These are phyloP conservation scores for Neckera pumila DNA, from an alignment of 225 moss, liverwort and hornwort genomes.

Conservation along the genomic window DNA sequence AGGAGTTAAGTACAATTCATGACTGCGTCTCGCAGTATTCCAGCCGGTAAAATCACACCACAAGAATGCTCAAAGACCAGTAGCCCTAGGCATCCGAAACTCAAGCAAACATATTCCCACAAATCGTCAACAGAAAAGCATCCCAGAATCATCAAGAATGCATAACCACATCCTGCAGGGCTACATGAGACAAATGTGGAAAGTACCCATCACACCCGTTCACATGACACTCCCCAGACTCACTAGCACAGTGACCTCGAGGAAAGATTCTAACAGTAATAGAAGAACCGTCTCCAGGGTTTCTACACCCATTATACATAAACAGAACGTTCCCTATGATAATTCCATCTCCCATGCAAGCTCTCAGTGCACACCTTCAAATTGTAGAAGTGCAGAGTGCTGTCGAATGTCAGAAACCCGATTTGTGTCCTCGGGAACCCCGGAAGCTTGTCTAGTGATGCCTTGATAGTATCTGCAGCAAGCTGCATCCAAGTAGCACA, in stretches of 20 bases:
- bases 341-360: background rate
- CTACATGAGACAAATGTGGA: background rate
- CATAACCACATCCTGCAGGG: background rate
- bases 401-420: slow-evolving; percentile 91
- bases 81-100: background rate
- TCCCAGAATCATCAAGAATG: background rate
- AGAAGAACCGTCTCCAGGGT: background rate
- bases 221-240: background rate
- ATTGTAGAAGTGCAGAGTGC: slow-evolving; percentile 86
- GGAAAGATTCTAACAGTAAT: background rate
- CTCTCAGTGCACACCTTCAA: slow-evolving; percentile 50
- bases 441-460: slow-evolving; percentile 70
- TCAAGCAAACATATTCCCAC: background rate
- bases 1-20: background rate
- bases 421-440: slow-evolving; percentile 90
- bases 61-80: background rate
- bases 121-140: background rate
- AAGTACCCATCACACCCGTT: background rate
- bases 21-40: background rate
- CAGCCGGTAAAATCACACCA: background rate
- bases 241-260: background rate
- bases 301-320: background rate
- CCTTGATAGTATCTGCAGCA: slow-evolving; percentile 85
- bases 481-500: slow-evolving; percentile 33
- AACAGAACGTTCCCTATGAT: background rate